Base-by-base conservation (phyloP, 2,329 filamentous ascomycete species). In the Aspergillus aculeatinus region DNA sequence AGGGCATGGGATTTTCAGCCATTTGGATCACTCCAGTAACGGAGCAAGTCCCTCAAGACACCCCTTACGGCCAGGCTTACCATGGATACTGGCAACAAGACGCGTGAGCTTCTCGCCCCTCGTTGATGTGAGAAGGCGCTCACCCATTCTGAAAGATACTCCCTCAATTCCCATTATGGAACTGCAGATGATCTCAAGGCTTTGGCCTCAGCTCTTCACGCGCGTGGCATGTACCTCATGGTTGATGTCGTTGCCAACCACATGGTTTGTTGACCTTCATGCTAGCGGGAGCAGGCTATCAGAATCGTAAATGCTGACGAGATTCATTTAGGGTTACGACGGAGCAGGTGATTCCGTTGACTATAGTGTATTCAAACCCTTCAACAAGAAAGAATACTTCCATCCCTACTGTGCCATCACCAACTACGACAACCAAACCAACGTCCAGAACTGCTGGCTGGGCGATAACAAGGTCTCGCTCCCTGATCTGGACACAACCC, bases 211-310 rank as follows among this genome's bases (percentile, higher is more conserved):
- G 84, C 82, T 3, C 72, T 86, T 2, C 85, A 88, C 66, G 69
- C 73, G 27, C 77, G 83, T 9, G 79, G 74, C n/a, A 87, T 86
- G 83, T 85, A 84, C 64, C 73, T 87, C 42, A 87, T 87, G 84
- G 77, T 87, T 5, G 85, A 87, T 62, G 74, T 87, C 2, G 84
- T 86, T 2, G 78, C 80, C n/a, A 86, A 86, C 68, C 82, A 87
- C 68, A 81, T 81, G 67, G 82, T 69, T 48, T 57, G 53, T 47
- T 16, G 16, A 19, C 14, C 14, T n/a, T 9, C 1, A 19, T 44
- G 14, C 14, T 19, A n/a, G 14, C n/a, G 3, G 39, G 6, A 14
- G 5, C 12, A n/a, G 5, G 42, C 5, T 21, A 29, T 16, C 11
- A 19, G 16, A 14, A 4, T 12, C 42, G 1, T 1, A 16, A 16